phyloP scores from a whole-genome alignment of 495 filamentous ascomycete species.

The Tuber borchii region DNA sequence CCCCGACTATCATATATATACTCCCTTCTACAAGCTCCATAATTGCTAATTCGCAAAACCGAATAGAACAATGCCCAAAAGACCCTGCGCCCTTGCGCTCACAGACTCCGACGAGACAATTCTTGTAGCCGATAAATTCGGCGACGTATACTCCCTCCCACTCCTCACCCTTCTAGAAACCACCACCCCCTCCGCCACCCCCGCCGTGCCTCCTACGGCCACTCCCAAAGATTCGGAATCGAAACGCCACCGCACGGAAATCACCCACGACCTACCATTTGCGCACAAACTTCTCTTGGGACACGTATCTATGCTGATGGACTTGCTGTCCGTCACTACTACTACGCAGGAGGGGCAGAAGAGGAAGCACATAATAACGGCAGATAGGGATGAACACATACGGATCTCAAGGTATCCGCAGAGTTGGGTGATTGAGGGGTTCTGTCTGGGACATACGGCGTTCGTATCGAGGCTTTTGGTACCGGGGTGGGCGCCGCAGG shows the following conservation, averaged over 20 bases:
- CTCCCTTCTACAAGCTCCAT: neutral
- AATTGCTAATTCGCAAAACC: conserved; percentile 1
- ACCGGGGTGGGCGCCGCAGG: conserved; percentile 48
- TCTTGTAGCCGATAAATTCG: conserved; percentile 84
- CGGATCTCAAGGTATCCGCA: conserved; percentile 81
- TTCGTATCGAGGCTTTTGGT: conserved; percentile 73
- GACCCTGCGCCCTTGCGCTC: conserved; percentile 66
- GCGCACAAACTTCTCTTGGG: conserved; percentile 72
- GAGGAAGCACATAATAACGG: conserved; percentile 68
- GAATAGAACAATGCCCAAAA: conserved; percentile 76
- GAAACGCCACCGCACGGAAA: conserved; percentile 40
- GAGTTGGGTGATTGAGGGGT: conserved; percentile 78
- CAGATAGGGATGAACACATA: conserved; percentile 95
- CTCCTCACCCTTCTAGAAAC: conserved; percentile 49
- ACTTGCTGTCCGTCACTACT: conserved; percentile 52
- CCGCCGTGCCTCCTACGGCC: conserved; percentile 50
- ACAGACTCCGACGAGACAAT: conserved; percentile 63
- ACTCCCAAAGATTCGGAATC: conserved; percentile 28
- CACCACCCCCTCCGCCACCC: conserved; percentile 43
- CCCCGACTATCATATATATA: neutral
- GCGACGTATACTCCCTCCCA: conserved; percentile 88
- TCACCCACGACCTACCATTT: conserved; percentile 52
- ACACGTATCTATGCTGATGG: conserved; percentile 88
- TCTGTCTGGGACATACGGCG: conserved; percentile 75
- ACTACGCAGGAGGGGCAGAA: conserved; percentile 18